Conservation (phyloP, 177 flowering plant genomes). For the Tripterygium wilfordii region DNA sequence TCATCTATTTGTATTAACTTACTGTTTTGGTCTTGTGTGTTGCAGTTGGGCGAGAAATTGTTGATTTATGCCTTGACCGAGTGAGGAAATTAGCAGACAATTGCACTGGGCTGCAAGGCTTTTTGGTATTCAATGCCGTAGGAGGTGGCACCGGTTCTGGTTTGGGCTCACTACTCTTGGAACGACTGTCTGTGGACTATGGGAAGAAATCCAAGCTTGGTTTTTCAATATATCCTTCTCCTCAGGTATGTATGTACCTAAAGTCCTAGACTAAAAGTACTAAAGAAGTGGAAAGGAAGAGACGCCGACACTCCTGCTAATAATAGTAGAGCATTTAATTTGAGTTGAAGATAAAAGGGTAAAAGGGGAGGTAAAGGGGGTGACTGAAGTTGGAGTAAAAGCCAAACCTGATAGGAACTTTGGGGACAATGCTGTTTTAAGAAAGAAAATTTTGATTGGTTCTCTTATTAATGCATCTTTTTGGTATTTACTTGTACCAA, state of each 20-base stretch:
- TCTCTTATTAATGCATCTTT: too few relatives aligned
- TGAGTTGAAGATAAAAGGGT: too few relatives aligned
- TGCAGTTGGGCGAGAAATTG: slow-evolving; percentile 35
- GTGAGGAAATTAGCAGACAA: slow-evolving; percentile 35
- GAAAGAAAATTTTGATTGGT: too few relatives aligned
- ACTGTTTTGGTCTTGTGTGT: slow-evolving; percentile 1
- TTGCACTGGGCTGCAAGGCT: slow-evolving; percentile 38
- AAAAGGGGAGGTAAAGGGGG: too few relatives aligned
- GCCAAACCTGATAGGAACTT: too few relatives aligned
- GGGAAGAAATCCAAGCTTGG: slow-evolving; percentile 36
- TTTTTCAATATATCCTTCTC: slow-evolving; percentile 34
- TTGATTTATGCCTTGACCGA: slow-evolving; percentile 34
- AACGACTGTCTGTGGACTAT: slow-evolving; percentile 32
- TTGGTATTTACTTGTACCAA: too few relatives aligned
- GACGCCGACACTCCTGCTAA: too few relatives aligned
- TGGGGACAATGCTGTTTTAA: too few relatives aligned
- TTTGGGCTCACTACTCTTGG: slow-evolving; percentile 28
- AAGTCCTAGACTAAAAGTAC: too few relatives aligned
- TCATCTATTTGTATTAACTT: neutral
- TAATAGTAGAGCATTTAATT: too few relatives aligned
- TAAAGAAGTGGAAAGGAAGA: too few relatives aligned
- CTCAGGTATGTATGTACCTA: slow-evolving; percentile 24
- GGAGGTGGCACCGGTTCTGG: slow-evolving; percentile 41
- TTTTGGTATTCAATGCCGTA: slow-evolving; percentile 32
- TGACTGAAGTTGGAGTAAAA: too few relatives aligned